These are phyloP conservation scores for Prototheca wickerhamii DNA, from an alignment of 163 green algal species.

Conservation along the genomic window DNA sequence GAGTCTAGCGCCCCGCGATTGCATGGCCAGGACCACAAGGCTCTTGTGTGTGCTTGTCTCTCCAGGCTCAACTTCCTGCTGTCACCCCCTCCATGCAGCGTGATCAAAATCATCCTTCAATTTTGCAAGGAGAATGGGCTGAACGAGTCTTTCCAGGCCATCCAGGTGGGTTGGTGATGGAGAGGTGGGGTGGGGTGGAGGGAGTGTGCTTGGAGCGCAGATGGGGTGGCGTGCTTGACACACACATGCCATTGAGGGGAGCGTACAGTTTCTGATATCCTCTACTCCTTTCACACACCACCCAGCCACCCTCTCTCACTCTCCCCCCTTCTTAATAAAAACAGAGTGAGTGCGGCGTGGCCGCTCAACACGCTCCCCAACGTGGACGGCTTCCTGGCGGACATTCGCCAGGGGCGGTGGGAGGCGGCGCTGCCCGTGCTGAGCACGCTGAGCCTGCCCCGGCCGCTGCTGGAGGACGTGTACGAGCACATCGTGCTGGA, in stretches of 20 bases:
- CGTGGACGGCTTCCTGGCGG: slow-evolving; percentile 77
- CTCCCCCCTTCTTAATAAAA: not conserved
- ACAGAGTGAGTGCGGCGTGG: slow-evolving; percentile 84
- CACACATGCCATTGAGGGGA: too few relatives aligned
- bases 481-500: slow-evolving; percentile 96
- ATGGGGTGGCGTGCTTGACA: too few relatives aligned
- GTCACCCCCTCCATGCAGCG: slow-evolving; percentile 39
- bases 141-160: slow-evolving; percentile 72
- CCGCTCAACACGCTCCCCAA: slow-evolving; percentile 86
- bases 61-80: not conserved
- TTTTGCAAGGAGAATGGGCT: slow-evolving; percentile 96
- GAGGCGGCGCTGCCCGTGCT: slow-evolving; percentile 83
- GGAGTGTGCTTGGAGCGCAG: not conserved
- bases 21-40: not conserved
- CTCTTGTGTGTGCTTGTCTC: not conserved
- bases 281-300: not conserved
- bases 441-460: slow-evolving; percentile 76
- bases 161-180: slow-evolving; percentile 55
- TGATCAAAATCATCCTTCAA: slow-evolving; percentile 95
- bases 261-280: too few relatives aligned
- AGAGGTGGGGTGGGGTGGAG: slow-evolving; percentile 2
- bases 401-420: slow-evolving; percentile 86
- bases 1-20: not conserved
- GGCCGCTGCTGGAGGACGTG: slow-evolving; percentile 79
- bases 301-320: not conserved